Evolutionary conservation across 2,329 filamentous ascomycete genomes (phyloP).

Genomic region (Chalaropsis ovoidea): DNA sequence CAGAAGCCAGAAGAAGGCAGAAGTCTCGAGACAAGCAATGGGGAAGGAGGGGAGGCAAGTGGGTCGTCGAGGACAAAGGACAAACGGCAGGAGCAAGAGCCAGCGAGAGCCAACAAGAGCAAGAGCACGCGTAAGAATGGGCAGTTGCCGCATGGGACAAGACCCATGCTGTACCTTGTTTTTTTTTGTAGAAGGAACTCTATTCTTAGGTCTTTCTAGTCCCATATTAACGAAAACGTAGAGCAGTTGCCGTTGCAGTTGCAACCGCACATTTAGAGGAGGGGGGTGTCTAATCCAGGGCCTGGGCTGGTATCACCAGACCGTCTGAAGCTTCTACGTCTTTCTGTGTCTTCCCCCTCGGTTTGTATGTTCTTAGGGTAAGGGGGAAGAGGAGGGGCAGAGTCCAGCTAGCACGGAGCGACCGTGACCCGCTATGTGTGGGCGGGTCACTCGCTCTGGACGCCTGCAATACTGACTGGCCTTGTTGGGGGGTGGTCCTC

Average conservation of each 20-base stretch:
- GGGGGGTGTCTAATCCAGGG: too few species aligned
- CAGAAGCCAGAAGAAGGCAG: neutral
- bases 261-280: neutral
- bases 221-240: neutral
- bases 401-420: neutral
- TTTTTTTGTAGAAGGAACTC: neutral
- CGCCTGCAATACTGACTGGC: too few species aligned
- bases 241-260: neutral
- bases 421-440: neutral
- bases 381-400: neutral
- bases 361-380: too few species aligned
- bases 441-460: neutral
- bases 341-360: too few species aligned
- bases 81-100: neutral
- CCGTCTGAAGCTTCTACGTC: neutral
- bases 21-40: neutral
- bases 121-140: neutral
- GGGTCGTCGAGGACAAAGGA: neutral
- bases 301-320: too few species aligned
- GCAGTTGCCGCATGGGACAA: neutral
- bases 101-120: neutral
- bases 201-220: neutral
- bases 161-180: neutral
- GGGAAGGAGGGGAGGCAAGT: neutral
- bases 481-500: too few species aligned